Evolutionary conservation across 495 filamentous ascomycete genomes (phyloP).

Genomic region (Tuber borchii): DNA sequence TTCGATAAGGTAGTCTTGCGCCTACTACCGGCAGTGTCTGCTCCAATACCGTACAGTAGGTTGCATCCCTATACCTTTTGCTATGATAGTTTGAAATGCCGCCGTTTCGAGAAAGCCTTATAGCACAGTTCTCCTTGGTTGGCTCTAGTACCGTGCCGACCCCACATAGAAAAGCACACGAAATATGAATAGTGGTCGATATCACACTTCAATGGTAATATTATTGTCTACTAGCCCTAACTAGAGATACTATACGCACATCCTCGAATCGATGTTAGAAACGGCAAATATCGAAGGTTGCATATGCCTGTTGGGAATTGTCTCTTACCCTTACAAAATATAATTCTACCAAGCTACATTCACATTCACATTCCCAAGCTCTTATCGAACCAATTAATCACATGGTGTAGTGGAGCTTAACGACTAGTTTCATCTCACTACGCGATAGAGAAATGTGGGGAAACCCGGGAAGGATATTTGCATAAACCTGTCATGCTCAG

Average conservation of each 20-base stretch:
- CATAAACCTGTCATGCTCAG: background rate
- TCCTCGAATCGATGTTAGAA: background rate
- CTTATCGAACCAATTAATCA: background rate
- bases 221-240: background rate
- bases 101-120: background rate
- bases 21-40: background rate
- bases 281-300: background rate
- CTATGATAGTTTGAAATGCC: background rate
- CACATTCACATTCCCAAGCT: background rate
- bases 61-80: background rate
- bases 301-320: background rate
- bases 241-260: background rate
- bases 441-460: background rate
- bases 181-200: background rate
- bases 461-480: background rate
- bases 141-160: too few relatives aligned
- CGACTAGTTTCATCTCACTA: background rate
- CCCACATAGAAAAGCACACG: background rate
- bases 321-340: background rate
- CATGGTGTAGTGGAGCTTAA: background rate
- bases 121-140: background rate
- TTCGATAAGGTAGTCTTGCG: background rate
- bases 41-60: too few relatives aligned
- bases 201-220: background rate
- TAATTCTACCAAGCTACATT: background rate